Conservation (phyloP, 768 basidiomycete species). For the Mycena galopus region DNA sequence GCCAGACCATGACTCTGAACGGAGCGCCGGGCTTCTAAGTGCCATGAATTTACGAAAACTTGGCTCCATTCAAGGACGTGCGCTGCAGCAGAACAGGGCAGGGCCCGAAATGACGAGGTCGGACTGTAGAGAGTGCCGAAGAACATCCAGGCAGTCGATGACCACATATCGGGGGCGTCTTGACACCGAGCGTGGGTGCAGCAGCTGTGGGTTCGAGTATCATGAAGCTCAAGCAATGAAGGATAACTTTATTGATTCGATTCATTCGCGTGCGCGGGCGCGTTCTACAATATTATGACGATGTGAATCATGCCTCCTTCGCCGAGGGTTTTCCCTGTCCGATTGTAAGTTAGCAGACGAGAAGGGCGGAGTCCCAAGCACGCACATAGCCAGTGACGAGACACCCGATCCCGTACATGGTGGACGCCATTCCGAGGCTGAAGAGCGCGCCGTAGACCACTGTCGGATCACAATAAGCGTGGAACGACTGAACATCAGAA, state of each 20-base stretch:
- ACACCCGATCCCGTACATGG: conserved; percentile 36
- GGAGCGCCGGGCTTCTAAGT: too few species aligned
- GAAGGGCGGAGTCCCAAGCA: background rate
- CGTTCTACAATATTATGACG: conserved; percentile 24
- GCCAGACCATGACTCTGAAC: too few species aligned
- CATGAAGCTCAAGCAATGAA: background rate
- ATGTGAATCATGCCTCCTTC: conserved; percentile 27
- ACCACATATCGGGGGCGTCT: too few species aligned
- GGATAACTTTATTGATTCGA: conserved; percentile 16
- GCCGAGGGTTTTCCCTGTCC: conserved; percentile 25
- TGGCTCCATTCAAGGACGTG: too few species aligned
- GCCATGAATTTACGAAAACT: too few species aligned
- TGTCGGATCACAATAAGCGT: background rate
- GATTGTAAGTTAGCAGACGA: background rate
- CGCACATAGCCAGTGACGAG: conserved; percentile 39
- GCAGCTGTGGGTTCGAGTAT: background rate
- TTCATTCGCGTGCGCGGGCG: background rate
- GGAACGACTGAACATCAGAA: background rate
- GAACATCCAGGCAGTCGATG: too few species aligned
- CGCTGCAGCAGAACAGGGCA: too few species aligned
- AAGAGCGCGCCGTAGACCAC: conserved; percentile 33
- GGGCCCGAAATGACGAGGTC: too few species aligned
- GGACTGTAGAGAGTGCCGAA: too few species aligned
- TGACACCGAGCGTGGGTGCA: too few species aligned
- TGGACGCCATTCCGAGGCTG: conserved; percentile 33